phyloP scores from a whole-genome alignment of 2,329 filamentous ascomycete species.

The Penicillium griseofulvum region DNA sequence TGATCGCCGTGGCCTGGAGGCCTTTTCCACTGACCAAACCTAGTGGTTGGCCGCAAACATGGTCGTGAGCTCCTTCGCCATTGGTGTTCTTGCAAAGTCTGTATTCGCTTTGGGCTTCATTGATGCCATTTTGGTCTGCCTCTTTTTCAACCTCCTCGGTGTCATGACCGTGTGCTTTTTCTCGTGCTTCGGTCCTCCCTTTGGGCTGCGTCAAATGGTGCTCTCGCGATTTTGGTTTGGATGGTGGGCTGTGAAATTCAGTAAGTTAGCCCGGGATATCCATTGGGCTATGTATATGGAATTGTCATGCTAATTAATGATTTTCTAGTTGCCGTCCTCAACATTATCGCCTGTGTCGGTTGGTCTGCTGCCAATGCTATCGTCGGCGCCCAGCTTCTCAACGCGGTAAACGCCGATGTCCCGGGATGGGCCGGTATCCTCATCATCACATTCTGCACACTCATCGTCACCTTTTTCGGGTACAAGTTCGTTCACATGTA shows the following conservation, averaged over 20 bases:
- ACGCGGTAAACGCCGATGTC: constrained; percentile 67
- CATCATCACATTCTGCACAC: constrained; percentile 66
- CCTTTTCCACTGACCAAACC: constrained; percentile 25
- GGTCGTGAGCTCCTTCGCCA: constrained; percentile 73
- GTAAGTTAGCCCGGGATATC: constrained; percentile 41
- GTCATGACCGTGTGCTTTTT: constrained; percentile 72
- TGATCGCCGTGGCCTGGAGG: constrained; percentile 6
- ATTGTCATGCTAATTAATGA: constrained; percentile 9
- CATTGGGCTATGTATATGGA: background rate
- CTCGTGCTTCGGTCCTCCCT: constrained; percentile 70
- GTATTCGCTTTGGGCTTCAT: constrained; percentile 69
- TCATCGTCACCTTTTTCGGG: constrained; percentile 69
- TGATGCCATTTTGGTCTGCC: constrained; percentile 67
- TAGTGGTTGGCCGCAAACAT: constrained; percentile 77
- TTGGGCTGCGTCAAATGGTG: constrained; percentile 77
- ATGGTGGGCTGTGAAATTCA: constrained; percentile 66
- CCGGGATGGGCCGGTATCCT: constrained; percentile 73
- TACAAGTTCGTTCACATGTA: constrained; percentile 75
- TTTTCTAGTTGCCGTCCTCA: constrained; percentile 62
- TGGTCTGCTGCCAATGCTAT: constrained; percentile 78
- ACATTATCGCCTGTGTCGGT: constrained; percentile 67
- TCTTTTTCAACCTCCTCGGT: constrained; percentile 76
- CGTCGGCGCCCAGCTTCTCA: constrained; percentile 73
- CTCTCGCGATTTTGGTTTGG: constrained; percentile 76
- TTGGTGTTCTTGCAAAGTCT: constrained; percentile 67